Evolutionary conservation across 2,329 filamentous ascomycete genomes (phyloP), one percentile per base, ranked within the genome.

Genomic region (Gaeumannomyces tritici): DNA sequence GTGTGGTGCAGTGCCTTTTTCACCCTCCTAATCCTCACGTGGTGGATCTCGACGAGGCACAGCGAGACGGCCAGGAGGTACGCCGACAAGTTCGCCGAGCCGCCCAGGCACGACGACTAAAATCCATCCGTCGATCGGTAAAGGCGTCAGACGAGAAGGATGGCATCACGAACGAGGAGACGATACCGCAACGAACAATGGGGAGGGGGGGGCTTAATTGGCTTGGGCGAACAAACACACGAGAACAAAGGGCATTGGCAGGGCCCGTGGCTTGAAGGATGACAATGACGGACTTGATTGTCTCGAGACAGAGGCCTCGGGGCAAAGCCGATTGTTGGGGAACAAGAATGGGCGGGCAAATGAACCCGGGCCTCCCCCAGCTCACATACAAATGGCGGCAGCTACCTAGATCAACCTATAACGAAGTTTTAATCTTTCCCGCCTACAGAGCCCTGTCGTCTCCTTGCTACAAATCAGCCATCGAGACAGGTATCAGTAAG

Each of bases 41-140:
- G 66, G 66, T 69, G 63, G 59, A 61, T 70, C n/a, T 60, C 64
- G 26, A 65, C 65, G 5, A 65, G 66, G 7, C 65, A 66, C 47
- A 24, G 56, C 31, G 65, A 66, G 27, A 57, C 57, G 55, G 63
- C 67, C 0, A 55, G 21, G 9, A 59, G 62, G 1, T 67, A 66
- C 35, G 63, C 63, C 35, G 56, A 65, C 13, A 63, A 65, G 59
- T 66, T 68, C 13, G 42, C 55, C 5, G 28, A 42, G 24, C 60
- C 55, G 24, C 60, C 60, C 18, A 21, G 21, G 54, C 18, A 61
- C 21, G 33, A 27, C 11, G 28, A 27, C 6, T n/a, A n/a, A n/a
- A n/a, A n/a, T n/a, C n/a, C n/a, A 24, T 8, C 24, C 28, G 9
- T 18, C 42, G 42, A 24, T 24, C 42, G 42, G n/a, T n/a, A n/a